A percentile compares a stretch with the other conserved stretches of the same genome.
Evolutionary conservation across 805 yeast species (phyloP).

Genomic region (Saccharomyces eubayanus): DNA sequence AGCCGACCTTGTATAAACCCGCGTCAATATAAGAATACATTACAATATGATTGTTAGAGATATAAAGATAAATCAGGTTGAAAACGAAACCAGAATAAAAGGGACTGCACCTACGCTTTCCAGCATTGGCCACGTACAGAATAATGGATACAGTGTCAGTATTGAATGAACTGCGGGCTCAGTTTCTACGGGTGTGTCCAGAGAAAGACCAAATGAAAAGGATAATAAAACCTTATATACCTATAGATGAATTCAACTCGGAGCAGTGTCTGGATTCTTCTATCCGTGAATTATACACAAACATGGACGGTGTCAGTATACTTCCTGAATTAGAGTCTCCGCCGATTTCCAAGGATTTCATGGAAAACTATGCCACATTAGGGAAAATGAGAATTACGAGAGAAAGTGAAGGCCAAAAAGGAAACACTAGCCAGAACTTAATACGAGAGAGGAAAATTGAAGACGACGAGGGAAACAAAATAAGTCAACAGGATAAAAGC

Average conservation of each 20-base stretch:
- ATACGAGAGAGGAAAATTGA: background rate
- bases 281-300: slow-evolving; percentile 12
- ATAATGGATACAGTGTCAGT: slow-evolving; percentile 23
- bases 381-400: background rate
- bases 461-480: background rate
- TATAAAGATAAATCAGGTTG: background rate
- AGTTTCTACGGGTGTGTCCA: slow-evolving; percentile 21
- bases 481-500: background rate
- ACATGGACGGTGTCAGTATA: slow-evolving; percentile 16
- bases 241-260: slow-evolving; percentile 1
- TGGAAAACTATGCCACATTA: slow-evolving; percentile 11
- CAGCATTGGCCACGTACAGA: background rate
- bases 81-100: background rate
- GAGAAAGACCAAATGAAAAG: slow-evolving; percentile 28
- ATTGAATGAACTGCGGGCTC: slow-evolving; percentile 26
- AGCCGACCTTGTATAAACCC: background rate
- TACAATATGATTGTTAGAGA: background rate
- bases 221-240: slow-evolving; percentile 22
- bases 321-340: slow-evolving; percentile 24
- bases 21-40: background rate
- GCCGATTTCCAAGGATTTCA: slow-evolving; percentile 19
- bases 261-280: slow-evolving; percentile 7
- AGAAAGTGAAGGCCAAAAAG: slow-evolving; percentile 2
- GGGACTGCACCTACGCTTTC: background rate
- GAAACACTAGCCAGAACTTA: background rate